Evolutionary conservation across 441 rosid genomes (phyloP), one percentile per base, ranked within the genome.

Genomic region (Rhodomyrtus psidioides): DNA sequence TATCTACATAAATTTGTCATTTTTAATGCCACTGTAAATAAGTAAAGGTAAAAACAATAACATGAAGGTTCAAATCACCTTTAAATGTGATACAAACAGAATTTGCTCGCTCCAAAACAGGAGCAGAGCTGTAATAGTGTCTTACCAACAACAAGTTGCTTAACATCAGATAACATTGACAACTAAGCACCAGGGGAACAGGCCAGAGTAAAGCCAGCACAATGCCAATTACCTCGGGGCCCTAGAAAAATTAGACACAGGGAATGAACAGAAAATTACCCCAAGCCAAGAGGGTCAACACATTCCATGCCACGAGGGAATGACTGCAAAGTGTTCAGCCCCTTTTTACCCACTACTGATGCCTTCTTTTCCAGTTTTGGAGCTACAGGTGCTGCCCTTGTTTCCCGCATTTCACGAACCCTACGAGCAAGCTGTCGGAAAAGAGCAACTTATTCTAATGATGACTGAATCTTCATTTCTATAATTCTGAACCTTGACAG

Each of bases 231-330:
- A 59, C 15, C 53, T 81, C 57, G 2, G 55, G 84, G 70, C 55
- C 39, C 55, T 51, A 54, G 44, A 86, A 24, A 59, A 83, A 85
- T 28, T 17, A 57, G 55, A 57, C 54, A n/a, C 70, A 84, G 55
- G n/a, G n/a, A 56, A 16, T 83, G 83, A 86, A 55, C 83, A 88
- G 90, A n/a, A 54, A 56, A 51, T 90, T 93, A 97, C 99, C 99
- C 99, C 88, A 95, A 65, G 82, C 98, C 98, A 14, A 97, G 92
- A 23, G 99, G 99, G 91, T 97, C 99, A 89, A 97, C 88, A 79
- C 97, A 97, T 89, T 97, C 99, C 96, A 95, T 92, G 83, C 99
- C 99, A 83, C 98, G 98, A 89, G 98, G 99, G 46, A 97, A 85
- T 27, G 99, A 95, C 89, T 93, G 96, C 88, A 95, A 89, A 91